These are phyloP conservation scores for Pleodorina starrii DNA, from an alignment of 139 green algal genomes.

Conservation along the genomic window DNA sequence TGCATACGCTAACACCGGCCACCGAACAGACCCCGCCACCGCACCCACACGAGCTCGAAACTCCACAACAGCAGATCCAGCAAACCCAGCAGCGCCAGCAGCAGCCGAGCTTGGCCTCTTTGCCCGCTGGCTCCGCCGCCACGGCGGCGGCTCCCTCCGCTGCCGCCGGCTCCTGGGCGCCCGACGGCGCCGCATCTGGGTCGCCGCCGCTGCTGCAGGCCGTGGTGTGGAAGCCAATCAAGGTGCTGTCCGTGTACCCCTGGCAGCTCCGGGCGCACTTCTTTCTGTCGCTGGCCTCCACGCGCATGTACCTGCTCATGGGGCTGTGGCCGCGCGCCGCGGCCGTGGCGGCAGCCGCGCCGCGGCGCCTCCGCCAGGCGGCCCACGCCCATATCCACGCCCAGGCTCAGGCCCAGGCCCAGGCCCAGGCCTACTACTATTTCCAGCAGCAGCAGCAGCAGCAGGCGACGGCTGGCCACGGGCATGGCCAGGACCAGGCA, in stretches of 20 bases:
- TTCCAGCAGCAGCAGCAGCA: background rate
- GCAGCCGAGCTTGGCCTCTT: background rate
- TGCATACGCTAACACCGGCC: background rate
- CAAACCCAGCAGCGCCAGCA: background rate
- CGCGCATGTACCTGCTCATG: conserved; percentile 44
- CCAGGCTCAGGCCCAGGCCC: background rate
- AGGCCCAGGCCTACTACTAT: background rate
- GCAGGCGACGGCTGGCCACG: no score
- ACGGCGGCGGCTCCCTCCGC: background rate
- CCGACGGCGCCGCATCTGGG: background rate
- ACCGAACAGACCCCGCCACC: background rate
- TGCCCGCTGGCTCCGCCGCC: background rate
- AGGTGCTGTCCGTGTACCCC: conserved; percentile 46
- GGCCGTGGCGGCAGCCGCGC: conserved; percentile 26
- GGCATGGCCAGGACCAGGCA: background rate
- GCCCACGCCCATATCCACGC: background rate
- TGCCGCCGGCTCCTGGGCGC: no score
- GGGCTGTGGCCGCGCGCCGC: conserved; percentile 37
- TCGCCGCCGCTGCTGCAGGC: conserved; percentile 39
- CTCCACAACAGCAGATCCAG: background rate
- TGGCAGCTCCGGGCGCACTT: conserved; percentile 49
- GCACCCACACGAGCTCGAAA: no score
- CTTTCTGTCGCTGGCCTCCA: conserved; percentile 44
- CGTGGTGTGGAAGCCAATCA: conserved; percentile 36
- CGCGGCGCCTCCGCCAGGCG: conserved; percentile 12